Percentiles rank a stretch among this genome's conserved stretches.
Conservation (phyloP, 345 rosid genomes). For the Linum tenue region DNA sequence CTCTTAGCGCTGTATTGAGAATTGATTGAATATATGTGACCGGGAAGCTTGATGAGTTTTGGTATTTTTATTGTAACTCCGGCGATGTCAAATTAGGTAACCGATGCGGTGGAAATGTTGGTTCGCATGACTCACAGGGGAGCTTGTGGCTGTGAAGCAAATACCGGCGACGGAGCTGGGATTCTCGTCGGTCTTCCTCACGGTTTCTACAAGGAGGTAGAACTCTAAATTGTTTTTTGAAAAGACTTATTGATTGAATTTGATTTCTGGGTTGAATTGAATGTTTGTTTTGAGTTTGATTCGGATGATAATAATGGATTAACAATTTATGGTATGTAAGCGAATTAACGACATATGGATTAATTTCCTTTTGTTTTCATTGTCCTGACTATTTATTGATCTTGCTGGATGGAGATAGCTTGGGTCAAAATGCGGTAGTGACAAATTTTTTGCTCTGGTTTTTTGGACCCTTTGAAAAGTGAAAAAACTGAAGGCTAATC, state of each 20-base stretch:
- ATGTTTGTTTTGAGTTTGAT: not conserved
- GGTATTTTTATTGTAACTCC: conserved; percentile 4
- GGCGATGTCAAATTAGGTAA: conserved; percentile 30
- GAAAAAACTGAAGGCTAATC: not conserved
- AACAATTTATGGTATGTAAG: not conserved
- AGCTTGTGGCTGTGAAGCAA: conserved; percentile 96
- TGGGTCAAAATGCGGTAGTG: not conserved
- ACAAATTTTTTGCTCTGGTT: too few species aligned
- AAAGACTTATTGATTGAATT: not conserved
- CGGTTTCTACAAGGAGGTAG: conserved; percentile 61
- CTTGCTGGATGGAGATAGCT: not conserved
- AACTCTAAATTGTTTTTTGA: too few species aligned
- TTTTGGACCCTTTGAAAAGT: not conserved
- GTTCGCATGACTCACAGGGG: conserved; percentile 93
- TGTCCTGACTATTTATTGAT: not conserved
- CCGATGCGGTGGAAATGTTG: conserved; percentile 96
- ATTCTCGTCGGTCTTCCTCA: conserved; percentile 89
- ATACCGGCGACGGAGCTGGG: conserved; percentile 99
- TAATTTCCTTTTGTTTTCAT: not conserved
- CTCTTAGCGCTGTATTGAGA: not conserved
- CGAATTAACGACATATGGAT: not conserved
- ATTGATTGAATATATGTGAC: not conserved
- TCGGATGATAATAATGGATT: not conserved
- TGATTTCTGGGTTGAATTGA: not conserved
- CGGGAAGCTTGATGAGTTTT: not conserved